phyloP scores from a whole-genome alignment of 306 rosid genomes.

The Inga laurina region DNA sequence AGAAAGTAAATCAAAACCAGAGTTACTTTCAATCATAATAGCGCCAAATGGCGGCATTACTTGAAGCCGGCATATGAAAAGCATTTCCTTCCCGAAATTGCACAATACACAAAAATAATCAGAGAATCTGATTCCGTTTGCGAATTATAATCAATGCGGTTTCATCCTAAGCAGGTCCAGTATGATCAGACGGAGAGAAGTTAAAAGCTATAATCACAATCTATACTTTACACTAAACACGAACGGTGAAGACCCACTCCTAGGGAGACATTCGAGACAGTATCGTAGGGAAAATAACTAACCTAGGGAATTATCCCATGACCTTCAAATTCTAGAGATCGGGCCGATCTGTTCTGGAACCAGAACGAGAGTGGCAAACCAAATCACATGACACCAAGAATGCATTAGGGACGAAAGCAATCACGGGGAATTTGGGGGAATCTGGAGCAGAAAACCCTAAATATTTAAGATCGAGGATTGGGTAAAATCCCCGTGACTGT shows the following conservation, averaged over 20 bases:
- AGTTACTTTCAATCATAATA: background rate
- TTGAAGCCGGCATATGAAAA: background rate
- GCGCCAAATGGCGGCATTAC: slow-evolving; percentile 27
- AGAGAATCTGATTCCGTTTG: background rate
- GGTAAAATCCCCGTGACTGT: slow-evolving; percentile 31
- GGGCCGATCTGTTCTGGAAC: slow-evolving; percentile 4
- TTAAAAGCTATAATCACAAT: background rate
- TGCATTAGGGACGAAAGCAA: background rate
- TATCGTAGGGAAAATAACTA: slow-evolving; percentile 18
- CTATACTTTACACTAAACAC: background rate
- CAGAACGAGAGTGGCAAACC: slow-evolving; percentile 14
- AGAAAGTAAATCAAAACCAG: background rate
- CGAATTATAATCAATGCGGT: slow-evolving; percentile 16
- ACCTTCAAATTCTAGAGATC: slow-evolving; percentile 34
- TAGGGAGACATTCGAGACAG: background rate
- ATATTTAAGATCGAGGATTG: slow-evolving; percentile 43
- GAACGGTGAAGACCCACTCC: background rate
- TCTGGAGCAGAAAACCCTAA: slow-evolving; percentile 64
- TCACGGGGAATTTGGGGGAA: slow-evolving; percentile 22
- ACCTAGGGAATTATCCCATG: slow-evolving; percentile 45
- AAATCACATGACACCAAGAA: background rate
- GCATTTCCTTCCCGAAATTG: background rate
- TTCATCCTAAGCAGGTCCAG: background rate
- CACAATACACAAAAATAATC: background rate
- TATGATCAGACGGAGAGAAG: background rate